Percentiles rank a stretch among this genome's conserved stretches.
Evolutionary conservation across 164 flowering plant genomes (phyloP).

Genomic region (Aristolochia contorta): DNA sequence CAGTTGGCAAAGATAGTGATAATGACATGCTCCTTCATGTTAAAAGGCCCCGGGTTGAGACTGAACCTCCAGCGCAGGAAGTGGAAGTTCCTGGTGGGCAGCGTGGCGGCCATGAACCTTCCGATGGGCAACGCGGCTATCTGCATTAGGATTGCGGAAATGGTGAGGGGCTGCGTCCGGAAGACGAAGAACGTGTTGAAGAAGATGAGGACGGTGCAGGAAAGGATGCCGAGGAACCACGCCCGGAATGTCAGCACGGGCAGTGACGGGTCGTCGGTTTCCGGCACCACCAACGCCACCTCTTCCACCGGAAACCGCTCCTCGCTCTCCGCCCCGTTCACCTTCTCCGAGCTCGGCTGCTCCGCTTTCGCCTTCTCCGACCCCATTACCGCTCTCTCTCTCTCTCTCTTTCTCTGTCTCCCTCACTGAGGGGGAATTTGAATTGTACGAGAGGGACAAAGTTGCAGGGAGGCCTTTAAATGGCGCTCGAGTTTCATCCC

Average conservation of each 20-base stretch:
- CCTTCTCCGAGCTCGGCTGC: conserved; percentile 4
- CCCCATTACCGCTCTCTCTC: too few relatives aligned
- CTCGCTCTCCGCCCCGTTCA: background rate
- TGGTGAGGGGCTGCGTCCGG: conserved; percentile 75
- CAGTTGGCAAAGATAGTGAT: conserved; percentile 87
- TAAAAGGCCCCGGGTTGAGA: conserved; percentile 88
- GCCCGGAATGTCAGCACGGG: conserved; percentile 91
- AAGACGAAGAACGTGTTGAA: conserved; percentile 89
- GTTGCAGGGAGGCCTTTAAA: background rate
- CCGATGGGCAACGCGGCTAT: conserved; percentile 74
- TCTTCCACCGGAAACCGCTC: conserved; percentile 60
- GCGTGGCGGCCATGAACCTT: conserved; percentile 62
- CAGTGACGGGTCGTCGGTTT: conserved; percentile 72
- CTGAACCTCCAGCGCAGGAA: conserved; percentile 41
- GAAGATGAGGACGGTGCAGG: conserved; percentile 65
- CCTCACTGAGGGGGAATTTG: too few relatives aligned
- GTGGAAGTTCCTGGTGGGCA: conserved; percentile 34
- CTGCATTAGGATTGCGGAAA: conserved; percentile 83
- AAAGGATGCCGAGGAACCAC: conserved; percentile 61
- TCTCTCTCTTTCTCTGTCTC: too few relatives aligned
- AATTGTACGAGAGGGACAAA: too few relatives aligned
- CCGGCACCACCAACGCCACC: conserved; percentile 83
- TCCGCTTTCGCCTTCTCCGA: too few relatives aligned
- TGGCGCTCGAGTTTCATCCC: background rate
- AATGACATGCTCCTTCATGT: conserved; percentile 94